Conservation (phyloP, 2,329 filamentous ascomycete genomes). For the Metarhizium brunneum region DNA sequence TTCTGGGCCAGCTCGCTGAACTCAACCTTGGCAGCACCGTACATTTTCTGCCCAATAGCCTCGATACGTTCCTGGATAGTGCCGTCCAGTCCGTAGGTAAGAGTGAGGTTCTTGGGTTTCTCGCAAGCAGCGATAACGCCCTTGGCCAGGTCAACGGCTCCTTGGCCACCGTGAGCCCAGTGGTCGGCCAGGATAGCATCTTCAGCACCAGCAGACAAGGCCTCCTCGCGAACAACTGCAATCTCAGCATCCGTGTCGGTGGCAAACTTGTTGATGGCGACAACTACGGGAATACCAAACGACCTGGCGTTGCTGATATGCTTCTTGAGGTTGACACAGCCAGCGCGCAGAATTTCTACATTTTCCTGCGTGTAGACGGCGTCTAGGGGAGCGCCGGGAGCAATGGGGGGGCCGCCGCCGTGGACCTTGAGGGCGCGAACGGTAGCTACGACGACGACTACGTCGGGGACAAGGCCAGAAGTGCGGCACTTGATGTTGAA, state of each 20-base stretch:
- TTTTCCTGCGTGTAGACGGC: constrained; percentile 92
- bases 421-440: constrained; percentile 95
- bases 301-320: constrained; percentile 84
- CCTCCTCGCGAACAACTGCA: constrained; percentile 79
- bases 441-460: constrained; percentile 90
- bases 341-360: constrained; percentile 77
- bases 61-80: constrained; percentile 84
- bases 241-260: constrained; percentile 93
- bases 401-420: constrained; percentile 89
- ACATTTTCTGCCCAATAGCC: constrained; percentile 85
- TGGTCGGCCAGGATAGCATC: constrained; percentile 92
- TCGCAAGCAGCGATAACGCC: constrained; percentile 75
- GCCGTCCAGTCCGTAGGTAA: constrained; percentile 75
- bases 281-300: constrained; percentile 89
- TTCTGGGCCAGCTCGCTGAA: constrained; percentile 91
- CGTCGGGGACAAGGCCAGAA: constrained; percentile 85
- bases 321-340: constrained; percentile 91
- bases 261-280: constrained; percentile 93
- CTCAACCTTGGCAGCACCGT: constrained; percentile 80
- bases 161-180: constrained; percentile 91
- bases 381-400: constrained; percentile 74
- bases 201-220: constrained; percentile 83
- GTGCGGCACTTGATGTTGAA: constrained; percentile 99
- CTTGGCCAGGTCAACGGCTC: constrained; percentile 80
- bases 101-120: constrained; percentile 77